phyloP scores from a whole-genome alignment of 345 rosid genomes.

The Salix dunnii region DNA sequence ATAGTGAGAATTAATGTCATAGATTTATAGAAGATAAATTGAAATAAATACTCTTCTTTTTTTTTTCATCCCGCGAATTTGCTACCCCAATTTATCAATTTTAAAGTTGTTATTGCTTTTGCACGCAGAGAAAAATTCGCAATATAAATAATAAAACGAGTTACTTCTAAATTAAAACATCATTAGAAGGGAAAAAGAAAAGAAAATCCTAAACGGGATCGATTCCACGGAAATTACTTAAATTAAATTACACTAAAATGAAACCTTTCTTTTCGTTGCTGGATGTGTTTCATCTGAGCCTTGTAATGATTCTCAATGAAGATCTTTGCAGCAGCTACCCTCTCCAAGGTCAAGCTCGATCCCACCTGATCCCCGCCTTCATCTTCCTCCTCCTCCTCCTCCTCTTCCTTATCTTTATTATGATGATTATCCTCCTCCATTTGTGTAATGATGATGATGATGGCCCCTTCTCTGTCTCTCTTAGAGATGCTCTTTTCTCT shows the following conservation, averaged over 20 bases:
- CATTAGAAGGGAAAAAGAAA: not conserved
- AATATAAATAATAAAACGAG: too few species aligned
- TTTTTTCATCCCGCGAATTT: too few species aligned
- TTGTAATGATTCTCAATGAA: constrained; percentile 86
- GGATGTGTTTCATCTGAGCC: constrained; percentile 74
- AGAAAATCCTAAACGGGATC: not conserved
- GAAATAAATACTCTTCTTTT: too few species aligned
- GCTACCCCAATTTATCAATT: too few species aligned
- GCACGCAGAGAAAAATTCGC: too few species aligned
- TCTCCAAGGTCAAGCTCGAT: constrained; percentile 45
- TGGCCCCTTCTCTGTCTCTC: constrained; percentile 8
- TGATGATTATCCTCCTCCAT: constrained; percentile 26
- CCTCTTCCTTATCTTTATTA: constrained; percentile 18
- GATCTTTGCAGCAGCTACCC: constrained; percentile 86
- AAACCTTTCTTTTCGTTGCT: constrained; percentile 75
- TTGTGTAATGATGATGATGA: constrained; percentile 8
- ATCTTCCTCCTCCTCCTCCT: constrained; percentile 35
- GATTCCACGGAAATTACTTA: not conserved
- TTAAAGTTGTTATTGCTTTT: too few species aligned
- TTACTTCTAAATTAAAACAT: too few species aligned
- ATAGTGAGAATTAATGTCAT: too few species aligned
- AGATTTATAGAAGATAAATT: too few species aligned
- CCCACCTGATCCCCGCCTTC: constrained; percentile 44
- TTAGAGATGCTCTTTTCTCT: constrained; percentile 17
- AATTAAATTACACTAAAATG: not conserved